A percentile compares a stretch with the other conserved stretches of the same genome.
Evolutionary conservation across 140 eudicot species (phyloP).

Genomic region (Senecio squalidus): DNA sequence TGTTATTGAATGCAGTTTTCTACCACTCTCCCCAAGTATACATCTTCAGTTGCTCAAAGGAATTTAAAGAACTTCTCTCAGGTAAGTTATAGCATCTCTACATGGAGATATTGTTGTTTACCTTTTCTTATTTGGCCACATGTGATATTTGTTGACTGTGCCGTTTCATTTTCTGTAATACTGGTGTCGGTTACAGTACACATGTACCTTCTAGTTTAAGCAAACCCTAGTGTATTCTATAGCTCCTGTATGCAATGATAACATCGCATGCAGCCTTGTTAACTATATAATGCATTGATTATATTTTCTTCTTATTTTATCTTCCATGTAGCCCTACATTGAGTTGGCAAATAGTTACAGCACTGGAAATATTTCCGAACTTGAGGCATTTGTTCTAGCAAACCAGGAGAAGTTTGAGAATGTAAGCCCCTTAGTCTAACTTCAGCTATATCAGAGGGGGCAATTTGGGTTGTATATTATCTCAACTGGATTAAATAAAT

Average conservation of each 20-base stretch:
- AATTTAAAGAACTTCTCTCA: constrained; percentile 70
- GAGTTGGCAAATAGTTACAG: constrained; percentile 68
- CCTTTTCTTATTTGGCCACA: constrained; percentile 2
- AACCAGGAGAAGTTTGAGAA: constrained; percentile 74
- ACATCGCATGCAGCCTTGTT: constrained; percentile 5
- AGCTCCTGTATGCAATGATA: no score
- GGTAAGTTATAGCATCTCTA: constrained; percentile 40
- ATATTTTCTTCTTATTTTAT: constrained; percentile 5
- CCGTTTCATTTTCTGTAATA: constrained; percentile 6
- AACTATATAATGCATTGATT: constrained; percentile 4
- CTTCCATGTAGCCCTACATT: constrained; percentile 61
- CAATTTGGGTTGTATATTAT: no score
- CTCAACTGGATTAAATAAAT: no score
- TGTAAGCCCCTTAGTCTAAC: constrained; percentile 43
- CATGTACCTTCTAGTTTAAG: neutral
- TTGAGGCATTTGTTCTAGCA: constrained; percentile 46
- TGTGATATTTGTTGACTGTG: neutral
- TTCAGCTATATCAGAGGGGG: neutral
- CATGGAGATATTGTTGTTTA: neutral
- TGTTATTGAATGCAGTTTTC: constrained; percentile 58
- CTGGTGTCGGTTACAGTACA: neutral
- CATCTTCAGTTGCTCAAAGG: constrained; percentile 97
- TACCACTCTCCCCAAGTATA: constrained; percentile 69
- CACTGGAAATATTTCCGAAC: constrained; percentile 72
- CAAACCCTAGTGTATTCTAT: neutral